phyloP scores from a whole-genome alignment of 352 stramenopile species.

The Pythium aphanidermatum region DNA sequence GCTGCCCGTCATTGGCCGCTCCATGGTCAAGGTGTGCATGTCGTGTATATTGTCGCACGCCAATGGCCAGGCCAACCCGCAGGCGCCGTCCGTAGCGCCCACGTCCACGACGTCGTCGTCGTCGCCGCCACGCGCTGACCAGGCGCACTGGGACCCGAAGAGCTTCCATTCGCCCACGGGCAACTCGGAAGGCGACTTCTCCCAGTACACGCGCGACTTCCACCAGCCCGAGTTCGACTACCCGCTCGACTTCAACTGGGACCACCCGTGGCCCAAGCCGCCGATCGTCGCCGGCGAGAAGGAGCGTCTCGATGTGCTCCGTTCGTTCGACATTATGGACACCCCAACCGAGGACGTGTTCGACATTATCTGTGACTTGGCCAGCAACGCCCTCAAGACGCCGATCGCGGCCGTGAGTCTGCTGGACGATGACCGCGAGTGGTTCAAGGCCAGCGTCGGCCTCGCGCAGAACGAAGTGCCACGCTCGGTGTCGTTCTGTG shows the following conservation, averaged over 20 bases:
- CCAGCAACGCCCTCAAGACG: constrained; percentile 81
- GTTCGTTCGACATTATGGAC: constrained; percentile 85
- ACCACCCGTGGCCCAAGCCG: constrained; percentile 84
- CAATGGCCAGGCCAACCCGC: constrained; percentile 69
- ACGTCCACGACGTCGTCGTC: constrained; percentile 34
- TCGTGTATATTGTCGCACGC: constrained; percentile 85
- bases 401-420: constrained; percentile 81
- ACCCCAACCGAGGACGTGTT: constrained; percentile 83
- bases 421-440: constrained; percentile 81
- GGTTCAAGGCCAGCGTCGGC: constrained; percentile 84
- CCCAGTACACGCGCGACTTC: constrained; percentile 72
- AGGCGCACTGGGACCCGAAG: constrained; percentile 66
- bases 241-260: constrained; percentile 84
- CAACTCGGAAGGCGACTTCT: constrained; percentile 72
- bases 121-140: constrained; percentile 31
- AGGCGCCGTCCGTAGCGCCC: constrained; percentile 31
- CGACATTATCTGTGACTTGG: constrained; percentile 86
- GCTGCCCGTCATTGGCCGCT: constrained; percentile 77
- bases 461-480: constrained; percentile 82
- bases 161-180: constrained; percentile 78
- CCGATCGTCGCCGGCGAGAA: constrained; percentile 58
- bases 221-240: constrained; percentile 82
- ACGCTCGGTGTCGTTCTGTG: constrained; percentile 83
- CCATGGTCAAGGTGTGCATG: constrained; percentile 85
- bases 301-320: constrained; percentile 72